Conservation (phyloP, 768 basidiomycete species). For the Termitomyces sp. region DNA sequence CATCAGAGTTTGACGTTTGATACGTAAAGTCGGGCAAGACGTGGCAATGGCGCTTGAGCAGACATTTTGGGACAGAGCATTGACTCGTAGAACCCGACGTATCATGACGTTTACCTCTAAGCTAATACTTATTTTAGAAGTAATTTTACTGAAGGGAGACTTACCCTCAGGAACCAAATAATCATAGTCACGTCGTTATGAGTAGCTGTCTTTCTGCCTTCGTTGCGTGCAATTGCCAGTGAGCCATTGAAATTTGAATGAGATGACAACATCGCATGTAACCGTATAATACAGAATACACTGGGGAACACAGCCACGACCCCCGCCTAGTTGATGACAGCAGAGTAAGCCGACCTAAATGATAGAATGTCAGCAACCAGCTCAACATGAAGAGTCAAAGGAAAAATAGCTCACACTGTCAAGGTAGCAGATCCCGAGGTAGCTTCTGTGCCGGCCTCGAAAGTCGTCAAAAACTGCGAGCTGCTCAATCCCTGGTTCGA, state of each 20-base stretch:
- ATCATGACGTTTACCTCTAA: neutral
- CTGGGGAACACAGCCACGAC: neutral
- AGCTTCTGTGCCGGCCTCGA: slow-evolving; percentile 64
- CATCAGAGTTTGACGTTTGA: too few relatives aligned
- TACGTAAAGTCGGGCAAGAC: too few relatives aligned
- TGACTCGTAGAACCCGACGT: too few relatives aligned
- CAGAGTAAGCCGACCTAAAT: slow-evolving; percentile 1
- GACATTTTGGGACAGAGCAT: too few relatives aligned
- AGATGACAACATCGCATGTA: neutral
- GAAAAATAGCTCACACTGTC: slow-evolving; percentile 41
- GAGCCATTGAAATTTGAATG: neutral
- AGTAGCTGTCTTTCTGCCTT: neutral
- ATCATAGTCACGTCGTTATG: neutral
- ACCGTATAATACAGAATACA: neutral
- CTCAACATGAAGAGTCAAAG: neutral
- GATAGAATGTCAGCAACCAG: neutral
- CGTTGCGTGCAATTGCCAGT: neutral
- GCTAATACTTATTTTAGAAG: neutral
- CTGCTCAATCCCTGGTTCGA: slow-evolving; percentile 40
- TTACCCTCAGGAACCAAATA: neutral
- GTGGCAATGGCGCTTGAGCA: too few relatives aligned
- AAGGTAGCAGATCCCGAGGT: slow-evolving; percentile 56
- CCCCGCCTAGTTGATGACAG: slow-evolving; percentile 1
- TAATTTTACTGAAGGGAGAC: neutral
- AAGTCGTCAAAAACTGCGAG: slow-evolving; percentile 56